Evolutionary conservation across 352 stramenopile species (phyloP).

Genomic region (Globisporangium parvum): DNA sequence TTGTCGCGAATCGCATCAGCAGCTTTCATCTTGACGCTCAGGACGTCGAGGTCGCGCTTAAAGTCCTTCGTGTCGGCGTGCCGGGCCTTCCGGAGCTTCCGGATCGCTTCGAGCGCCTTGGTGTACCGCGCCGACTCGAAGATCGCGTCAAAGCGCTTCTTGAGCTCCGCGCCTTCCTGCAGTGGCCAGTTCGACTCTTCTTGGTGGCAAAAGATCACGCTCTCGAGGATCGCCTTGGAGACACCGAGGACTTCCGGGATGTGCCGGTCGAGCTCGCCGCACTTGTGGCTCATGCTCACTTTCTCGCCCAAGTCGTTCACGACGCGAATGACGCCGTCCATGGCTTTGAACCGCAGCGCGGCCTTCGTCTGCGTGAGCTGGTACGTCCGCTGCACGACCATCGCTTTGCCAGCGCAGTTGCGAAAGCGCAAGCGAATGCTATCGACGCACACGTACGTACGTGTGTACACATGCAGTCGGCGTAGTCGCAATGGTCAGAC

Average conservation of each 20-base stretch:
- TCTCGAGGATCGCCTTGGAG: slow-evolving; percentile 97
- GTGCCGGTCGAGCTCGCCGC: slow-evolving; percentile 91
- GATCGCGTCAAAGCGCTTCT: slow-evolving; percentile 99
- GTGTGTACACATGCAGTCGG: neutral
- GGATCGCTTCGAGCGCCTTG: slow-evolving; percentile 96
- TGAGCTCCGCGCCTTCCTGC: slow-evolving; percentile 93
- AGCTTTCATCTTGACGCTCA: slow-evolving; percentile 81
- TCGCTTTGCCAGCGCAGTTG: slow-evolving; percentile 80
- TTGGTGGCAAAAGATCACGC: slow-evolving; percentile 99
- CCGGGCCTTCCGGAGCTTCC: slow-evolving; percentile 90
- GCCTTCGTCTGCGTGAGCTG: slow-evolving; percentile 93
- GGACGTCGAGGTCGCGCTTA: slow-evolving; percentile 89
- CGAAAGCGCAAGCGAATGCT: slow-evolving; percentile 90
- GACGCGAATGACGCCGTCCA: slow-evolving; percentile 94
- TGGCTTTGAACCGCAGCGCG: slow-evolving; percentile 90
- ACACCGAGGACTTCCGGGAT: slow-evolving; percentile 95
- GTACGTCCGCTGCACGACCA: slow-evolving; percentile 93
- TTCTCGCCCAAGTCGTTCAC: slow-evolving; percentile 89
- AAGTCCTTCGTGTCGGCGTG: slow-evolving; percentile 86
- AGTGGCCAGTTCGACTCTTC: slow-evolving; percentile 97
- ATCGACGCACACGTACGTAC: too few relatives aligned
- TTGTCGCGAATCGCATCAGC: slow-evolving; percentile 47
- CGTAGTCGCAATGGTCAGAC: too few relatives aligned
- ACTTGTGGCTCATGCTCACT: slow-evolving; percentile 93
- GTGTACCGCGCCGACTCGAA: slow-evolving; percentile 98